A percentile compares a stretch with the other conserved stretches of the same genome.
These are phyloP conservation scores for Boletales sp. DNA, from an alignment of 768 basidiomycete species.

Conservation along the genomic window DNA sequence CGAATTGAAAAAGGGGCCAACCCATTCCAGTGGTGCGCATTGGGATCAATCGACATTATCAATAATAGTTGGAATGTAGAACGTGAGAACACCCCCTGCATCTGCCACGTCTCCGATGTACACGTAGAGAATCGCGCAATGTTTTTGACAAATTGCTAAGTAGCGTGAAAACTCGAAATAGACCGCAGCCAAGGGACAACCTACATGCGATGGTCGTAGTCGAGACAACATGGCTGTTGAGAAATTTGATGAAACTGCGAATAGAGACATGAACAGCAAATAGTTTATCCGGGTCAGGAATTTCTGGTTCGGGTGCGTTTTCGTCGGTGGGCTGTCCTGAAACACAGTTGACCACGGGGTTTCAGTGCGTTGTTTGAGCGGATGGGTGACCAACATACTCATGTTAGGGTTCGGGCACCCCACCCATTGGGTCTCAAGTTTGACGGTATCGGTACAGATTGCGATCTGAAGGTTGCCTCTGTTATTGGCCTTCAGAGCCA, in stretches of 20 bases:
- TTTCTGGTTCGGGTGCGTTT: slow-evolving; percentile 33
- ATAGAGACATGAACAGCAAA: slow-evolving; percentile 68
- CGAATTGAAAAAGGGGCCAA: background rate
- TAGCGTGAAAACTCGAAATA: background rate
- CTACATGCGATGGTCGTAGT: slow-evolving; percentile 82
- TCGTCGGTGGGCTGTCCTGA: slow-evolving; percentile 27
- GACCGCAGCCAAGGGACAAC: slow-evolving; percentile 23
- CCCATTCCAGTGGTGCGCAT: background rate
- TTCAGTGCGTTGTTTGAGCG: background rate
- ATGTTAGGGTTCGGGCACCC: slow-evolving; percentile 66
- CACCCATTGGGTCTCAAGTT: slow-evolving; percentile 76
- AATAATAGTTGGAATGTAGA: slow-evolving; percentile 79
- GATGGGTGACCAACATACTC: slow-evolving; percentile 25
- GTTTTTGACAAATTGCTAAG: slow-evolving; percentile 74
- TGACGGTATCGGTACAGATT: slow-evolving; percentile 67
- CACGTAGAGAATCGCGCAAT: slow-evolving; percentile 85
- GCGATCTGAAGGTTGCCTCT: slow-evolving; percentile 52
- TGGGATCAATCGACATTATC: slow-evolving; percentile 43
- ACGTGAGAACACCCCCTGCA: slow-evolving; percentile 82
- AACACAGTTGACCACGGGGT: slow-evolving; percentile 4
- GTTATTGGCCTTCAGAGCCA: slow-evolving; percentile 67
- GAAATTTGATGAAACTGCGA: slow-evolving; percentile 75
- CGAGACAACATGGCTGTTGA: slow-evolving; percentile 76
- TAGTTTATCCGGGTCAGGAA: slow-evolving; percentile 52
- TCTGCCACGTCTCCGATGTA: slow-evolving; percentile 80